A percentile compares a stretch with the other conserved stretches of the same genome.
These are phyloP conservation scores for Lentinula boryana DNA, from an alignment of 768 basidiomycete genomes.

Conservation along the genomic window DNA sequence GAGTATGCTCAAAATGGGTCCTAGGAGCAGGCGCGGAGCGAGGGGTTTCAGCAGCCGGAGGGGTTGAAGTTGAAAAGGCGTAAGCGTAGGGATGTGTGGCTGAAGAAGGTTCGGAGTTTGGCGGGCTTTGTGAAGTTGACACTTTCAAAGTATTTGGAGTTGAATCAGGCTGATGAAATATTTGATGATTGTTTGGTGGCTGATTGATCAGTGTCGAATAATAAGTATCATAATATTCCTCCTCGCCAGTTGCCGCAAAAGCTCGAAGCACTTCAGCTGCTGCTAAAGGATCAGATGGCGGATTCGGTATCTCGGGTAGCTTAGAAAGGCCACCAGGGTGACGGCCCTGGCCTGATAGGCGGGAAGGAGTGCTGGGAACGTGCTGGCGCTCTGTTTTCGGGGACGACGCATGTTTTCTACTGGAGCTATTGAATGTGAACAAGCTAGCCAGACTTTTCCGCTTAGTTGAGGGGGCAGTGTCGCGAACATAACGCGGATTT, in stretches of 20 bases:
- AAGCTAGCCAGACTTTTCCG: slow-evolving; percentile 50
- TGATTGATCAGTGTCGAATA: slow-evolving; percentile 29
- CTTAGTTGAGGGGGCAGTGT: slow-evolving; percentile 14
- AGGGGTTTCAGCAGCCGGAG: background rate
- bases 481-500: slow-evolving; percentile 23
- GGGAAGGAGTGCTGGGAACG: background rate
- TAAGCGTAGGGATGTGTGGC: slow-evolving; percentile 50
- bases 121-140: slow-evolving; percentile 11
- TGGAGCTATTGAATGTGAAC: slow-evolving; percentile 38
- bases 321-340: background rate
- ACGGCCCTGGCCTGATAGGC: background rate
- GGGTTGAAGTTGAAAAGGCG: slow-evolving; percentile 20
- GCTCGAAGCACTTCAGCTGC: slow-evolving; percentile 6
- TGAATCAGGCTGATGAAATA: slow-evolving; percentile 9
- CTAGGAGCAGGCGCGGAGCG: slow-evolving; percentile 4
- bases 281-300: background rate
- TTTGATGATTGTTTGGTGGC: slow-evolving; percentile 2
- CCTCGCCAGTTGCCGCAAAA: slow-evolving; percentile 21
- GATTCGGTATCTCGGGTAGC: background rate
- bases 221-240: slow-evolving; percentile 49
- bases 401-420: slow-evolving; percentile 18
- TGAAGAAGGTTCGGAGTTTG: slow-evolving; percentile 18
- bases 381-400: slow-evolving; percentile 11
- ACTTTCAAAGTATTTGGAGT: slow-evolving; percentile 11
- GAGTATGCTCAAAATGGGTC: slow-evolving; percentile 1